Evolutionary conservation across 306 rosid genomes (phyloP).

Genomic region (Inga oerstediana): DNA sequence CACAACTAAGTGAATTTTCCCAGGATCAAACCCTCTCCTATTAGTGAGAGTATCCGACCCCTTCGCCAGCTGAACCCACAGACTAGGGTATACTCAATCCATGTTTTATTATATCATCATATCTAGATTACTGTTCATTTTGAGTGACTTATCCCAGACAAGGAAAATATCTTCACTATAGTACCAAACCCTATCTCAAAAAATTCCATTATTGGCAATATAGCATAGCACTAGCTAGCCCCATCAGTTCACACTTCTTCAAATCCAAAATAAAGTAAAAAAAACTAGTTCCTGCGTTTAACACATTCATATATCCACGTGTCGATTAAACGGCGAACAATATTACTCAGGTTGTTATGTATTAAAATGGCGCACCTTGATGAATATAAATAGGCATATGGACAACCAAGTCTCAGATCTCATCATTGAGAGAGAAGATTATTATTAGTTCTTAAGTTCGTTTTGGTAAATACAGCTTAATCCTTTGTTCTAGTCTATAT

Average conservation of each 20-base stretch:
- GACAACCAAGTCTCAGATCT: constrained; percentile 35
- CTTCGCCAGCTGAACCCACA: too few species aligned
- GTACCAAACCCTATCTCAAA: background rate
- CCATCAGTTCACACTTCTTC: background rate
- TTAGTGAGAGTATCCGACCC: too few species aligned
- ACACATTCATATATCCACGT: background rate
- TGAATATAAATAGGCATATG: constrained; percentile 33
- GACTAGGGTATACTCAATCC: background rate
- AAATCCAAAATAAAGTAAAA: background rate
- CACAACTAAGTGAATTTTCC: too few species aligned
- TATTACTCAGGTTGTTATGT: constrained; percentile 14
- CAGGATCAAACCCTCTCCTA: too few species aligned
- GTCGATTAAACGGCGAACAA: background rate
- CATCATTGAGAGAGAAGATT: constrained; percentile 16
- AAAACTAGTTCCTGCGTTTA: background rate
- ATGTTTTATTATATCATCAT: background rate
- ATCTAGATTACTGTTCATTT: background rate
- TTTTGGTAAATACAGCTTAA: too few species aligned
- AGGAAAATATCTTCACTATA: background rate
- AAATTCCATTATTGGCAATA: background rate
- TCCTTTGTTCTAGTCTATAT: constrained; percentile 32
- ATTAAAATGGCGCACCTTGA: constrained; percentile 26
- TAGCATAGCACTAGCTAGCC: background rate
- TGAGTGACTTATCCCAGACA: background rate
- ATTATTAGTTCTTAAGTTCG: constrained; percentile 25